Evolutionary conservation across 2,329 filamentous ascomycete species (phyloP).

Genomic region (Dendryphion nanum): DNA sequence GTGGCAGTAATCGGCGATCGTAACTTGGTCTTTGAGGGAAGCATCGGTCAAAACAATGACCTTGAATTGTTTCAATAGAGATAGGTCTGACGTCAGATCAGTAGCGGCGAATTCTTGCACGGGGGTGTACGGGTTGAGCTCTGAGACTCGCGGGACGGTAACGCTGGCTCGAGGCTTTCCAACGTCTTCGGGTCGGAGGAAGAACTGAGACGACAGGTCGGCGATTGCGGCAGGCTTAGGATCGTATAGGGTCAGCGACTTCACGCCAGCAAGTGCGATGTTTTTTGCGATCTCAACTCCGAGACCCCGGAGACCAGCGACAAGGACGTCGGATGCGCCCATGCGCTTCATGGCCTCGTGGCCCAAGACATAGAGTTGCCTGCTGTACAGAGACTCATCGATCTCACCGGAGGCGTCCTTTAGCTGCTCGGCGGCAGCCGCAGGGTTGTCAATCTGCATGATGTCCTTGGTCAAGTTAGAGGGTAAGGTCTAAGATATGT

Average conservation of each 20-base stretch:
- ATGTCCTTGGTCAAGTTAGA: conserved; percentile 46
- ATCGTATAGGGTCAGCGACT: conserved; percentile 92
- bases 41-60: conserved; percentile 88
- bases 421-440: conserved; percentile 58
- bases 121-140: conserved; percentile 95
- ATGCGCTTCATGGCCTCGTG: conserved; percentile 96
- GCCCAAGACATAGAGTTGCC: conserved; percentile 70
- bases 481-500: conserved; percentile 4
- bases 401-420: conserved; percentile 61
- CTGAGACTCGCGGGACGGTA: conserved; percentile 84
- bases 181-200: conserved; percentile 82
- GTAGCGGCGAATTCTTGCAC: conserved; percentile 67
- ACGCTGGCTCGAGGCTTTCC: conserved; percentile 87
- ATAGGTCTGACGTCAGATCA: conserved; percentile 72
- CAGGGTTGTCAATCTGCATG: conserved; percentile 62
- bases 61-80: conserved; percentile 86
- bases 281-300: conserved; percentile 99
- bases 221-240: conserved; percentile 78
- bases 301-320: conserved; percentile 88
- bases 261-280: conserved; percentile 94
- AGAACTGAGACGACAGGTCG: conserved; percentile 96
- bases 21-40: conserved; percentile 74
- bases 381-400: conserved; percentile 66
- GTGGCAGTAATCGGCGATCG: conserved; percentile 91
- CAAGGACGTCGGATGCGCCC: conserved; percentile 90